Evolutionary conservation across 2,329 filamentous ascomycete species (phyloP).

Genomic region (Aureobasidium sp.): DNA sequence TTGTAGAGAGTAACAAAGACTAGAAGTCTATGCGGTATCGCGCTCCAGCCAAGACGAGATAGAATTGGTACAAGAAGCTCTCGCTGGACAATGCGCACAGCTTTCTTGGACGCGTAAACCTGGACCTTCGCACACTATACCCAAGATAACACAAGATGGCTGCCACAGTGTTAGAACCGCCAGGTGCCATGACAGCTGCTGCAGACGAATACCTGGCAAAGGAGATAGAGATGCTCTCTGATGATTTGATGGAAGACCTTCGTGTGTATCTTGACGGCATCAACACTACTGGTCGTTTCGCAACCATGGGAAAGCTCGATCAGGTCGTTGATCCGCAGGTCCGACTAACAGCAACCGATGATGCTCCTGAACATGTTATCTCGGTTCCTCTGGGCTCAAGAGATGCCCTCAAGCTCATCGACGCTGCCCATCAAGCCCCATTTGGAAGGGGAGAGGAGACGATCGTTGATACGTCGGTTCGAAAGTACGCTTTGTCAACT

Average conservation of each 20-base stretch:
- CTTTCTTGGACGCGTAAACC: not conserved
- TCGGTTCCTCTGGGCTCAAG: constrained; percentile 12
- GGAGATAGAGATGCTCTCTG: not conserved
- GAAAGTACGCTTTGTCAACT: constrained; percentile 17
- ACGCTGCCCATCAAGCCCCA: constrained; percentile 23
- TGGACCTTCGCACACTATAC: not conserved
- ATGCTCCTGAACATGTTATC: not conserved
- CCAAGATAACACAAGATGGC: not conserved
- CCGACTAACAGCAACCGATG: not conserved
- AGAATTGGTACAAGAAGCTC: not conserved
- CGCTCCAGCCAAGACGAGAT: not conserved
- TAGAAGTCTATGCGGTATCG: not conserved
- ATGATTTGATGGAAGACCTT: not conserved
- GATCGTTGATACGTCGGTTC: constrained; percentile 25
- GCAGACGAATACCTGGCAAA: not conserved
- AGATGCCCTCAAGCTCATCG: constrained; percentile 18
- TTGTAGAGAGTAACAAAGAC: not conserved
- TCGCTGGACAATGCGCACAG: not conserved
- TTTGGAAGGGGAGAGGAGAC: constrained; percentile 29
- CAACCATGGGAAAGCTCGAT: constrained; percentile 1
- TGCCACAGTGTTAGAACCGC: not conserved
- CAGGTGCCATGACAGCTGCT: not conserved
- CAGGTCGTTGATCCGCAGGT: not conserved
- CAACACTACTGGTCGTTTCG: not conserved
- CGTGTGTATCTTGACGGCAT: not conserved